Percentiles rank a stretch among this genome's conserved stretches.
Conservation (phyloP, 768 basidiomycete species). For the Nidularia pulvinata region DNA sequence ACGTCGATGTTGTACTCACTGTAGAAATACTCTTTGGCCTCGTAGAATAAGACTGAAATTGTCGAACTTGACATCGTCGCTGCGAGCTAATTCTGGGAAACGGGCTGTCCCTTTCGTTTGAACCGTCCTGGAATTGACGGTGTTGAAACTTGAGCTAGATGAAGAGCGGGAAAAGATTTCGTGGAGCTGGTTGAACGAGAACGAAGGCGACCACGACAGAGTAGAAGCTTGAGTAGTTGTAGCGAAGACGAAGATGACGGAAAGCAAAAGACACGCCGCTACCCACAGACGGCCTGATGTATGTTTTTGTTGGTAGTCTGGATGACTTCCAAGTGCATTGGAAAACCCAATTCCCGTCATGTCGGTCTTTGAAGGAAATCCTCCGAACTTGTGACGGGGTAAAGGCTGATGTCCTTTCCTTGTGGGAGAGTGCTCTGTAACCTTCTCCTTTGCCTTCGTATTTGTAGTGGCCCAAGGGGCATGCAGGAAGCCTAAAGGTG, state of each 20-base stretch:
- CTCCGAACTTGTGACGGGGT: not conserved
- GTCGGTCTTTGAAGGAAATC: not conserved
- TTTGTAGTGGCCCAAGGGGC: not conserved
- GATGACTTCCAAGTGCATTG: not conserved
- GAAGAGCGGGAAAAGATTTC: constrained; percentile 8
- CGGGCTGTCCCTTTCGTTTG: not conserved
- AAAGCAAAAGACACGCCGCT: constrained; percentile 14
- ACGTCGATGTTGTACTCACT: constrained; percentile 43
- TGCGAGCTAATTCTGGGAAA: constrained; percentile 12
- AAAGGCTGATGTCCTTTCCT: not conserved
- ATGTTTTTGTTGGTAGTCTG: not conserved
- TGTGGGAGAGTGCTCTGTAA: not conserved
- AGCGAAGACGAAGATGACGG: constrained; percentile 16
- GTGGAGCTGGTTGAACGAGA: constrained; percentile 8
- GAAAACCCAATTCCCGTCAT: constrained; percentile 14
- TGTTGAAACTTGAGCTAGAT: not conserved
- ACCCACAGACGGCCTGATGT: constrained; percentile 2
- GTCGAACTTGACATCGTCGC: constrained; percentile 51
- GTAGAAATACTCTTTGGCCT: constrained; percentile 70
- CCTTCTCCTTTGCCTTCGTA: not conserved
- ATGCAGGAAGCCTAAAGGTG: not conserved
- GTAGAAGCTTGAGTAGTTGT: constrained; percentile 11
- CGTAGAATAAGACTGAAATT: constrained; percentile 71
- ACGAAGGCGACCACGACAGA: constrained; percentile 1
- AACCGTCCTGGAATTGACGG: not conserved